Evolutionary conservation across 2,329 filamentous ascomycete species (phyloP), one percentile per base, ranked within the genome.

Genomic region (Colletotrichum navitas): DNA sequence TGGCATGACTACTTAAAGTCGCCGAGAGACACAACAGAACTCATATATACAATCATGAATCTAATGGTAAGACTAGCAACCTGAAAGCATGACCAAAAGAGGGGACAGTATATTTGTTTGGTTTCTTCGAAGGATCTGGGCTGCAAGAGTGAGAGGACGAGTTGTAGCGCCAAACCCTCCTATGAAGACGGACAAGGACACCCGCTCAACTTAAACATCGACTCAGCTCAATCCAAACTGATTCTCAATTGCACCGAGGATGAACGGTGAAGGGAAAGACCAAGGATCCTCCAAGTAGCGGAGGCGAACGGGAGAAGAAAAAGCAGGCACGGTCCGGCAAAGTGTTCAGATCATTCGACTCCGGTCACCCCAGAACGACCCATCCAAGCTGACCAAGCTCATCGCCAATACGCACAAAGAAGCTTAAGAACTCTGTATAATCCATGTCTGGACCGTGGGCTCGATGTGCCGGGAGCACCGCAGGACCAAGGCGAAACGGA

Each of bases 1-100:
- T 24, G 51, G 34, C 72, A 74, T 73, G 66, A 63, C 62, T 70
- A 49, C 59, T 68, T 55, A 12, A 63, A 21, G 32, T 55, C 68
- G 45, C 65, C 65, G 39, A 60, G 36, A 59, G 34, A 29, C 59
- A 64, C 16, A 41, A 21, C n/a, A 34, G 34, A 68, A 47, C 29
- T 47, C 55, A 61, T 24, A 24, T 39, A 54, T 24, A 34, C 36
- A 26, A 63, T 11, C 14, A 62, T 41, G 32, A 16, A 51, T 14
- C 10, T 16, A n/a, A 62, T 14, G 3, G 18, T 26, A n/a, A 39
- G n/a, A 10, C 36, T 5, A 39, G 12, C 12, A 56, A 26, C 34
- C 54, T 39, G 6, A 24, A 5, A 12, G 14, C 14, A 26, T 4
- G 16, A 10, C 49, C 43, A 54, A 52, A 58, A 11, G 36, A 62